Conservation (phyloP, 352 stramenopile genomes). For the Peronosclerospora sorghi region DNA sequence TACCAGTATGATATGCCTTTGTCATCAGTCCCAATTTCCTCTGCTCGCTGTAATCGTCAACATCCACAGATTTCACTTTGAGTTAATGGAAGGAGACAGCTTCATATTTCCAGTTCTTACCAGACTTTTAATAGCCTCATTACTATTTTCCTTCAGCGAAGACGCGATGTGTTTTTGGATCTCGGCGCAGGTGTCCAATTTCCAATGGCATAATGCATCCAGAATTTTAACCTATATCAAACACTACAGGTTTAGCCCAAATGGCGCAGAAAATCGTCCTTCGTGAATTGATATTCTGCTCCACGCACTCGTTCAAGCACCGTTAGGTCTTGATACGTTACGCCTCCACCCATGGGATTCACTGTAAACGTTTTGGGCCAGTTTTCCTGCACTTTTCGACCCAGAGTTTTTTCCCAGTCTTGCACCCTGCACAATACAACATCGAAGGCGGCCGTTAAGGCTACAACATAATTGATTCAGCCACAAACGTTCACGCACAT, state of each 20-base stretch:
- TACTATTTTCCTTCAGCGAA: slow-evolving; percentile 55
- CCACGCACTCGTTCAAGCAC: slow-evolving; percentile 42
- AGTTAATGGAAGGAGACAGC: slow-evolving; percentile 1
- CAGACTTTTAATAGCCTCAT: slow-evolving; percentile 45
- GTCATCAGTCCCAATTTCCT: slow-evolving; percentile 66
- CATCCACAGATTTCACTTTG: slow-evolving; percentile 1
- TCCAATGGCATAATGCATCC: slow-evolving; percentile 75
- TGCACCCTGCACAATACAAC: slow-evolving; percentile 39
- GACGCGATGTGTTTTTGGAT: slow-evolving; percentile 63
- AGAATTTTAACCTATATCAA: slow-evolving; percentile 52
- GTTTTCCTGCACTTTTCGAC: slow-evolving; percentile 67
- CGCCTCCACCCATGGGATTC: slow-evolving; percentile 48
- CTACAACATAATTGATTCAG: slow-evolving; percentile 1
- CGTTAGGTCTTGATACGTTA: slow-evolving; percentile 47
- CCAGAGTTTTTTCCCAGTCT: slow-evolving; percentile 70
- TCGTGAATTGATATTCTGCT: background rate
- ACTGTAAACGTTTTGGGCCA: slow-evolving; percentile 52
- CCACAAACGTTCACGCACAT: slow-evolving; percentile 33
- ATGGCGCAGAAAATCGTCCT: background rate
- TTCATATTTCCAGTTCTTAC: slow-evolving; percentile 18
- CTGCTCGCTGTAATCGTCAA: slow-evolving; percentile 31
- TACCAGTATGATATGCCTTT: slow-evolving; percentile 74
- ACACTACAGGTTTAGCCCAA: background rate
- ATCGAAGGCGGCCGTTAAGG: slow-evolving; percentile 4
- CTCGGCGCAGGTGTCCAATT: slow-evolving; percentile 62